A percentile compares a stretch with the other conserved stretches of the same genome.
Evolutionary conservation across 306 rosid species (phyloP).

Genomic region (Fragaria nilgerrensis): DNA sequence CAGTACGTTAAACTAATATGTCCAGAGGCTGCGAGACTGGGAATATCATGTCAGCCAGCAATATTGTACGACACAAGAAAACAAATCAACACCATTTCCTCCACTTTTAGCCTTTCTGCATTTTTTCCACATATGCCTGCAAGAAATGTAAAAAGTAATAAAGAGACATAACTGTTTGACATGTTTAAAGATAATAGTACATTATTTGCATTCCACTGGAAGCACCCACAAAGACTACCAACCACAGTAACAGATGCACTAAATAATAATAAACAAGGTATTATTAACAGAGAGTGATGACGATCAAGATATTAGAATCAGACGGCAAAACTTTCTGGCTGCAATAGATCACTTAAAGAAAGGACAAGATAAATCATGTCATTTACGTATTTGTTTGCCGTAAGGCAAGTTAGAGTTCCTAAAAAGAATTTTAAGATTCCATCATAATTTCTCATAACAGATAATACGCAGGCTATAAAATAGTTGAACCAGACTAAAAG

Average conservation of each 20-base stretch:
- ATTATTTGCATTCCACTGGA: neutral
- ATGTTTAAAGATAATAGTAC: neutral
- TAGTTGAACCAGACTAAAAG: neutral
- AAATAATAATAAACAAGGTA: neutral
- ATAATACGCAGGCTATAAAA: too few species aligned
- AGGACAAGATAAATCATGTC: neutral
- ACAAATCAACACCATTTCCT: slow-evolving; percentile 15
- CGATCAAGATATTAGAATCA: neutral
- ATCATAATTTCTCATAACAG: neutral
- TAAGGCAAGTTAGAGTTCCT: neutral
- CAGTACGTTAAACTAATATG: neutral
- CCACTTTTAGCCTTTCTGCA: slow-evolving; percentile 56
- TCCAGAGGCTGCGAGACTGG: slow-evolving; percentile 13
- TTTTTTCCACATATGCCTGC: slow-evolving; percentile 82
- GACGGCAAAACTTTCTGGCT: neutral
- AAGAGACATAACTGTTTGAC: neutral
- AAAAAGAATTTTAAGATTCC: neutral
- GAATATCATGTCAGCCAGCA: slow-evolving; percentile 10
- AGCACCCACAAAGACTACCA: neutral
- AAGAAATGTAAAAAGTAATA: slow-evolving; percentile 10
- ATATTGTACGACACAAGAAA: slow-evolving; percentile 20
- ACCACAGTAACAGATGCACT: neutral
- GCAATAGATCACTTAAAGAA: neutral
- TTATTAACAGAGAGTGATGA: neutral
- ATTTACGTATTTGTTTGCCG: neutral